Conservation (phyloP, 169 alveolate species). For the Condylostoma magnum region DNA sequence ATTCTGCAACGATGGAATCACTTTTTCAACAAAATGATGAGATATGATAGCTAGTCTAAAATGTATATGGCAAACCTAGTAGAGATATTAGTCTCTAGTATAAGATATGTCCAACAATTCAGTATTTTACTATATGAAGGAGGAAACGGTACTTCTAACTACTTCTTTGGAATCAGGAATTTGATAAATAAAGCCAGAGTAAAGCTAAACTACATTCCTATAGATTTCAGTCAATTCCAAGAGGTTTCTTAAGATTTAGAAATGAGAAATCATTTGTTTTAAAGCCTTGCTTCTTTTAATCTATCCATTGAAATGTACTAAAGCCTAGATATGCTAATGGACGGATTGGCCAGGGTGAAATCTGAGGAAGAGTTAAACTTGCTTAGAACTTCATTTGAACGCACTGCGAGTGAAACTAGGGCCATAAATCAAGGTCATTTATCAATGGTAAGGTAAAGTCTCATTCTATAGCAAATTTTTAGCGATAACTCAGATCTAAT, state of each 20-base stretch:
- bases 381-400: background rate
- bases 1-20: too few species aligned
- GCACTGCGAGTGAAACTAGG: background rate
- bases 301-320: background rate
- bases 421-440: slow-evolving; percentile 1
- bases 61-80: too few species aligned
- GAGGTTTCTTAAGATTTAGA: background rate
- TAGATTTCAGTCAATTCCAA: background rate
- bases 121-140: slow-evolving; percentile 12
- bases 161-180: background rate
- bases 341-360: background rate
- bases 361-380: background rate
- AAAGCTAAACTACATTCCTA: background rate
- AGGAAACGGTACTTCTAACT: background rate
- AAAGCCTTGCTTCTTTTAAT: background rate
- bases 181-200: background rate
- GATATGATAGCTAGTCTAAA: too few species aligned
- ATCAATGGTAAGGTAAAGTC: background rate
- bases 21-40: too few species aligned
- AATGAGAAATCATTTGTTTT: background rate
- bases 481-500: background rate
- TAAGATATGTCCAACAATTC: slow-evolving; percentile 22
- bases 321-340: background rate
- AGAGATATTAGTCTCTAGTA: background rate
- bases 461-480: slow-evolving; percentile 17